Conservation (phyloP, 1,284 basidiomycete genomes). For the Ustilago xerochloae region DNA sequence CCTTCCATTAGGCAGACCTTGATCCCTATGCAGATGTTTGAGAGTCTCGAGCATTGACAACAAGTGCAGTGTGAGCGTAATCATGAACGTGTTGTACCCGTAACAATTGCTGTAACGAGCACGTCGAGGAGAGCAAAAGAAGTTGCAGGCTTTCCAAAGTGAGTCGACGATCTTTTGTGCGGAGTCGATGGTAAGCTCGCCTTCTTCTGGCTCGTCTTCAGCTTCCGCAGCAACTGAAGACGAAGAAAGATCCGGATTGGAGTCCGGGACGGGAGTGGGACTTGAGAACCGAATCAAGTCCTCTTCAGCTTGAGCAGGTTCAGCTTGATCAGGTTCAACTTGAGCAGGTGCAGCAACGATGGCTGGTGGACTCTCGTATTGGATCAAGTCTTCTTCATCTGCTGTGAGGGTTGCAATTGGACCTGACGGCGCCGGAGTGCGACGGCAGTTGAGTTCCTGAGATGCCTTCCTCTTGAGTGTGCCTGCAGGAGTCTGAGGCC, state of each 20-base stretch:
- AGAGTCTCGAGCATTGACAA: conserved; percentile 34
- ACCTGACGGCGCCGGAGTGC: no score
- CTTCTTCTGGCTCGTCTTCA: conserved; percentile 16
- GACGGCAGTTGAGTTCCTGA: no score
- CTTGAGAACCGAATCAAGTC: no score
- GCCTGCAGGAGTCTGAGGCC: not conserved
- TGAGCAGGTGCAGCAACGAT: no score
- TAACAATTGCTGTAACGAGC: conserved; percentile 27
- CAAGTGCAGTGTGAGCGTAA: conserved; percentile 24
- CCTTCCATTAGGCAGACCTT: no score
- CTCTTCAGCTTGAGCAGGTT: no score
- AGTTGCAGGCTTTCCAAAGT: conserved; percentile 26
- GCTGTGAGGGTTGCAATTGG: no score
- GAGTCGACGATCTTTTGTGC: conserved; percentile 30
- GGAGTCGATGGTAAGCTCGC: conserved; percentile 5
- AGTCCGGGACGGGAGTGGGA: no score
- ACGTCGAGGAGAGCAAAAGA: conserved; percentile 24
- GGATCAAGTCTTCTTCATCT: no score
- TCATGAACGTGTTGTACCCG: conserved; percentile 46
- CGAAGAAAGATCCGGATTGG: no score
- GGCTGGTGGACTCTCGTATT: no score
- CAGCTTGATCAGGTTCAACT: no score
- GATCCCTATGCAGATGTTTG: conserved; percentile 18
- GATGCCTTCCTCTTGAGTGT: conserved; percentile 18
- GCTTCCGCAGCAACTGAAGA: not conserved